phyloP scores from a whole-genome alignment of 306 rosid species.

The Cyclanthera cordifolia region DNA sequence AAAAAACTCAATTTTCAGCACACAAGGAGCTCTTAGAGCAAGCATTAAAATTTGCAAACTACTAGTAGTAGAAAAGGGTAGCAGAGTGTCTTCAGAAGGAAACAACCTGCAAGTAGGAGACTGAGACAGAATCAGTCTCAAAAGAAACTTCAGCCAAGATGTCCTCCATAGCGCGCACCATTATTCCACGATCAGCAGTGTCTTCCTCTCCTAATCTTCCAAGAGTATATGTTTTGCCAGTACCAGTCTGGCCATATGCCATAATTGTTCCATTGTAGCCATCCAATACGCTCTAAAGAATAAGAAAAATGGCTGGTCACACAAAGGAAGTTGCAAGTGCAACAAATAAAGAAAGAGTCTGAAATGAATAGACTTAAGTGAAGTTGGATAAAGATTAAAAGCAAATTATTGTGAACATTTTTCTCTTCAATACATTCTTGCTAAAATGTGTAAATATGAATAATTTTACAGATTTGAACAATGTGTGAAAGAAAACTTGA shows the following conservation, averaged over 20 bases:
- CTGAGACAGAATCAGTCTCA: conserved; percentile 70
- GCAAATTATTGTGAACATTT: background rate
- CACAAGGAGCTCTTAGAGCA: background rate
- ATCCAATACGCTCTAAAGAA: conserved; percentile 77
- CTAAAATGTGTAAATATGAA: background rate
- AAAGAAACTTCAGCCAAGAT: conserved; percentile 63
- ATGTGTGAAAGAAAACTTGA: background rate
- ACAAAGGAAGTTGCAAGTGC: conserved; percentile 21
- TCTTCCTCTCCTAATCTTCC: conserved; percentile 98
- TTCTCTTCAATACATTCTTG: background rate
- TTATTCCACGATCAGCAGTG: conserved; percentile 96
- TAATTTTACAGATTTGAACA: background rate
- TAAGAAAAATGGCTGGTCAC: conserved; percentile 19
- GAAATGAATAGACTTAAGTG: background rate
- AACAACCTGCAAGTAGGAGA: conserved; percentile 85
- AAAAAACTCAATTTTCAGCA: background rate
- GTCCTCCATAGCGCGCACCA: conserved; percentile 99
- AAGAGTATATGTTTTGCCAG: conserved; percentile 94
- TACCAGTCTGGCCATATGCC: conserved; percentile 99
- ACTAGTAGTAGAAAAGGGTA: background rate
- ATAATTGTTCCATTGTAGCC: conserved; percentile 96
- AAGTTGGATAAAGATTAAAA: background rate
- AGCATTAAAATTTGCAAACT: conserved; percentile 1
- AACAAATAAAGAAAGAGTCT: no score
- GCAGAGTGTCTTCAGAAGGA: conserved; percentile 8